Conservation (phyloP, 1,139 yeast genomes). For the Kazachstania sp. region DNA sequence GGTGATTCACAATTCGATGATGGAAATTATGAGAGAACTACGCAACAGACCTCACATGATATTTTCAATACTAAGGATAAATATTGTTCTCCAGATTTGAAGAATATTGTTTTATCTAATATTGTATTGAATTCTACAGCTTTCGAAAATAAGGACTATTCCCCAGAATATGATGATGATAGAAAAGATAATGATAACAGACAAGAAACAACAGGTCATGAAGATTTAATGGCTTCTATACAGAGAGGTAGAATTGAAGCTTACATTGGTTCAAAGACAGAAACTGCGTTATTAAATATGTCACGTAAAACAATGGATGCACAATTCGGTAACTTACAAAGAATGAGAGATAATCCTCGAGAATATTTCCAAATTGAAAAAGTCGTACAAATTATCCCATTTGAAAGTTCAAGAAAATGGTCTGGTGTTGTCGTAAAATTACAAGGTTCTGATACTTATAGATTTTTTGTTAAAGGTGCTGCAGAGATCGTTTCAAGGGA, state of each 20-base stretch:
- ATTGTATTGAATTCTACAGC: conserved; percentile 80
- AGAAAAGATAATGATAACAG: not conserved
- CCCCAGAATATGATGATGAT: conserved; percentile 1
- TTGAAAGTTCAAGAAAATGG: conserved; percentile 90
- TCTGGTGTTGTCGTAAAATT: conserved; percentile 64
- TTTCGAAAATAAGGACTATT: conserved; percentile 49
- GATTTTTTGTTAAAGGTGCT: conserved; percentile 83
- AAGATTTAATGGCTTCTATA: conserved; percentile 15
- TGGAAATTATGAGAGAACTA: conserved; percentile 13
- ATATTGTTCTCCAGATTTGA: conserved; percentile 32
- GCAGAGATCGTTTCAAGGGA: conserved; percentile 72
- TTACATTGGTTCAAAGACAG: conserved; percentile 88
- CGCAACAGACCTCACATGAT: conserved; percentile 20
- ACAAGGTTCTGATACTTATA: conserved; percentile 37
- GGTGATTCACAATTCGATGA: conserved; percentile 38
- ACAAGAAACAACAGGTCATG: conserved; percentile 10
- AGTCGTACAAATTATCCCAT: conserved; percentile 70
- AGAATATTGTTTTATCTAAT: conserved; percentile 45
- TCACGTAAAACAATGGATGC: conserved; percentile 52
- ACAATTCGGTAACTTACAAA: conserved; percentile 34
- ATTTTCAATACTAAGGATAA: conserved; percentile 1
- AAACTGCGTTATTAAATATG: conserved; percentile 71
- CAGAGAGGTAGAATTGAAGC: conserved; percentile 39
- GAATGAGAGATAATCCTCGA: conserved; percentile 33
- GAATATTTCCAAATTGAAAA: conserved; percentile 28